A percentile compares a stretch with the other conserved stretches of the same genome.
These are phyloP conservation scores for Scolecobasidium constrictum DNA, from an alignment of 2,329 filamentous ascomycete genomes.

Conservation along the genomic window DNA sequence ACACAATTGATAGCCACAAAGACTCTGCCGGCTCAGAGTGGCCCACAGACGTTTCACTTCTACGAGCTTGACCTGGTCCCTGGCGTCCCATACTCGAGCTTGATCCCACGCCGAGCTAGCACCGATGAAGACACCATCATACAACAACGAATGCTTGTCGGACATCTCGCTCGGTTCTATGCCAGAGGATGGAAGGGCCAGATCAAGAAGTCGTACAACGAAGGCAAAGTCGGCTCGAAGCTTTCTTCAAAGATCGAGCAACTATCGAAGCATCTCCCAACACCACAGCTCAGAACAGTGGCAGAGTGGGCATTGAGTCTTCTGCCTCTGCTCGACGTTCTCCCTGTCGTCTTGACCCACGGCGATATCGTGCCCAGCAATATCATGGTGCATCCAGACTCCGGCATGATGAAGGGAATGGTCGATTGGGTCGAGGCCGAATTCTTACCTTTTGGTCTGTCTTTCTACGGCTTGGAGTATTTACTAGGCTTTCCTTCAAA, in stretches of 20 bases:
- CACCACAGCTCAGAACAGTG: constrained; percentile 13
- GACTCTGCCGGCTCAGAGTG: constrained; percentile 9
- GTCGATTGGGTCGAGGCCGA: constrained; percentile 58
- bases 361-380: constrained; percentile 50
- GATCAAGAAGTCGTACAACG: not conserved
- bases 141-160: constrained; percentile 17
- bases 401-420: constrained; percentile 39
- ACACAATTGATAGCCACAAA: constrained; percentile 6
- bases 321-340: constrained; percentile 34
- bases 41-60: constrained; percentile 11
- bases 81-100: constrained; percentile 17
- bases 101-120: constrained; percentile 10
- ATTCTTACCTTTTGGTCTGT: constrained; percentile 47
- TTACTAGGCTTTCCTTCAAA: constrained; percentile 35
- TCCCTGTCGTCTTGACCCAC: constrained; percentile 49
- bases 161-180: constrained; percentile 19
- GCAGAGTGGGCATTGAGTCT: constrained; percentile 13
- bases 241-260: constrained; percentile 18
- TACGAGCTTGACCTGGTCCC: constrained; percentile 19
- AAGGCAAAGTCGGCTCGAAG: constrained; percentile 20
- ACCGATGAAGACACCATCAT: constrained; percentile 5
- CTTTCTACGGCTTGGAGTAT: constrained; percentile 50
- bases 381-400: constrained; percentile 38
- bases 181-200: constrained; percentile 16
- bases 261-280: constrained; percentile 18